Percentiles rank a stretch among this genome's conserved stretches.
phyloP scores from a whole-genome alignment of 495 filamentous ascomycete species.

The Articulospora tetracladia region DNA sequence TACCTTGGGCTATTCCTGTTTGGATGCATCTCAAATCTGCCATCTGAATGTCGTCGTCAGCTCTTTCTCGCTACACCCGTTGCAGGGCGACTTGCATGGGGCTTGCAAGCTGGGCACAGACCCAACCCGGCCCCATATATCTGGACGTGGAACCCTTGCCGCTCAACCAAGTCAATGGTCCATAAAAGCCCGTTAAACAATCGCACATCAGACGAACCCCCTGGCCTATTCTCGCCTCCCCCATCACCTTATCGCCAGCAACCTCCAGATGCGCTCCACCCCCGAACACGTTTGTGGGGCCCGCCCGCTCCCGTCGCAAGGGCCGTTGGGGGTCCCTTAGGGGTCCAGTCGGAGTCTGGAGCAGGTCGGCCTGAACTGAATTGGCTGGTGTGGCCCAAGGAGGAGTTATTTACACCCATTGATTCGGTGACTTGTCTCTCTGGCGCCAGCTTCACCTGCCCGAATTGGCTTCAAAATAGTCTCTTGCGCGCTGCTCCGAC shows the following conservation, averaged over 20 bases:
- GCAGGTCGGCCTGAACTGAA: too few species aligned
- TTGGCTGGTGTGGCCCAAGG: too few species aligned
- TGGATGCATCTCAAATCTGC: background rate
- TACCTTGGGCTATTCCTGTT: background rate
- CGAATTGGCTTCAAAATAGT: background rate
- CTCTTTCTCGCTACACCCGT: conserved; percentile 5
- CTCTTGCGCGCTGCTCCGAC: background rate
- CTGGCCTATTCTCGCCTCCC: background rate
- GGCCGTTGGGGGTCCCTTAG: background rate
- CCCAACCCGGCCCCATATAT: background rate
- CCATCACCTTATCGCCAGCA: background rate
- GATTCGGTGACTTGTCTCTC: background rate
- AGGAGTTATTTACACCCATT: too few species aligned
- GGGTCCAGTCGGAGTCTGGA: too few species aligned
- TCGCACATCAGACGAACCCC: background rate
- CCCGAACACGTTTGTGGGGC: background rate
- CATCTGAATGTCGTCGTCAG: conserved; percentile 5
- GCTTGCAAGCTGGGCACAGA: background rate
- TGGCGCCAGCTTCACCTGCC: background rate
- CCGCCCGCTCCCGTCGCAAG: background rate
- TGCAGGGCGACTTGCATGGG: background rate
- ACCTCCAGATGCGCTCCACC: background rate
- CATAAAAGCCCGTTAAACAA: too few species aligned
- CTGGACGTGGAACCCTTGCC: background rate
- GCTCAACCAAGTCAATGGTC: too few species aligned